Evolutionary conservation across 768 basidiomycete species (phyloP).

Genomic region (Hysterangium stoloniferum): DNA sequence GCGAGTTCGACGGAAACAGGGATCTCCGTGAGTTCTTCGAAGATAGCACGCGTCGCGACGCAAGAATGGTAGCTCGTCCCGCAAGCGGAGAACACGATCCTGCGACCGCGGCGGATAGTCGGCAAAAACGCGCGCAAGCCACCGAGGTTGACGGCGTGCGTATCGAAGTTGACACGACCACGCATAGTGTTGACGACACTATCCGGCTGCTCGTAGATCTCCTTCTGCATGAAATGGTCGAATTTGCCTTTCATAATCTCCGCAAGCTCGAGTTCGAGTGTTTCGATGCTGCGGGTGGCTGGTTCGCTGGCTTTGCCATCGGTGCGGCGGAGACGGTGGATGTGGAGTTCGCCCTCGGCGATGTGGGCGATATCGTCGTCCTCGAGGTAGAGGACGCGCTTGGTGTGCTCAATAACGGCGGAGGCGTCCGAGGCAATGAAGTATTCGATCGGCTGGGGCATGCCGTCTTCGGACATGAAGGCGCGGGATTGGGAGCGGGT

Average conservation of each 20-base stretch:
- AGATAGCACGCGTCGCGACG: slow-evolving; percentile 92
- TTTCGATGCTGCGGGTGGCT: slow-evolving; percentile 90
- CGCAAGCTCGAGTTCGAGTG: slow-evolving; percentile 96
- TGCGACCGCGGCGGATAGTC: slow-evolving; percentile 89
- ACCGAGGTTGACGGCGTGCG: slow-evolving; percentile 83
- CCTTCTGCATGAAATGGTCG: slow-evolving; percentile 99
- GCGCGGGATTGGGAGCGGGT: slow-evolving; percentile 92
- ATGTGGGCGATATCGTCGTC: slow-evolving; percentile 99
- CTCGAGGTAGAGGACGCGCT: slow-evolving; percentile 96
- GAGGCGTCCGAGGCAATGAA: slow-evolving; percentile 97
- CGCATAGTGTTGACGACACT: slow-evolving; percentile 99
- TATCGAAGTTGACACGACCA: slow-evolving; percentile 98
- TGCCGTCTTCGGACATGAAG: slow-evolving; percentile 97
- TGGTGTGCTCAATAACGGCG: slow-evolving; percentile 97
- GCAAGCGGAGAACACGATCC: slow-evolving; percentile 97
- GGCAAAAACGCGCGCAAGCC: slow-evolving; percentile 92
- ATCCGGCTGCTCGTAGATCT: slow-evolving; percentile 98
- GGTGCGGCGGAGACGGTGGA: slow-evolving; percentile 92
- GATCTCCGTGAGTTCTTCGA: slow-evolving; percentile 98
- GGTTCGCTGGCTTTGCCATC: slow-evolving; percentile 51
- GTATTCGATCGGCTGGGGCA: slow-evolving; percentile 98
- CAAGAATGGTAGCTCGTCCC: slow-evolving; percentile 98
- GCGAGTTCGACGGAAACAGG: slow-evolving; percentile 96
- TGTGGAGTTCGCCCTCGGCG: slow-evolving; percentile 93
- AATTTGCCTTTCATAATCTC: slow-evolving; percentile 99